phyloP scores from a whole-genome alignment of 495 filamentous ascomycete genomes.

The Lasiosphaeria miniovina region DNA sequence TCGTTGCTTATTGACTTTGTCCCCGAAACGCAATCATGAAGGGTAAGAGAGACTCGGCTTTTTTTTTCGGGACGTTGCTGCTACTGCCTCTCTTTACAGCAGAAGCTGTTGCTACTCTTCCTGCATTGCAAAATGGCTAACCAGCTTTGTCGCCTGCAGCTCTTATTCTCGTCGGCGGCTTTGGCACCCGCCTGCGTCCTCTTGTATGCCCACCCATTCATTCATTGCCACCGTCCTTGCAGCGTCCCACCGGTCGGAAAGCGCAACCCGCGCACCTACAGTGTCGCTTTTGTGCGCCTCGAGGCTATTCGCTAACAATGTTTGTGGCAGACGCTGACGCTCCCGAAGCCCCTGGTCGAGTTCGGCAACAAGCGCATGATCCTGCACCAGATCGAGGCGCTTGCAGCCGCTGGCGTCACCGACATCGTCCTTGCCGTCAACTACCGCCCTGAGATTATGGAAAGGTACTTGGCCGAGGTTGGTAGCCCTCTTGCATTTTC shows the following conservation, averaged over 20 bases:
- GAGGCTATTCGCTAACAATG: slow-evolving; percentile 22
- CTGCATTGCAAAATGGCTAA: slow-evolving; percentile 26
- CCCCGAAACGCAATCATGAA: slow-evolving; percentile 42
- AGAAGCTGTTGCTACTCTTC: neutral
- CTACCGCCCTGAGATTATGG: slow-evolving; percentile 97
- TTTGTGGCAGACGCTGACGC: slow-evolving; percentile 74
- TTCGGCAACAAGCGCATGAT: slow-evolving; percentile 99
- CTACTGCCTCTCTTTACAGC: neutral
- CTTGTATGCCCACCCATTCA: slow-evolving; percentile 64
- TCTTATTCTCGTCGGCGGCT: slow-evolving; percentile 98
- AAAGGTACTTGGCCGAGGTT: slow-evolving; percentile 55
- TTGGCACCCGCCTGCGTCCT: slow-evolving; percentile 96
- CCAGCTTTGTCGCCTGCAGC: slow-evolving; percentile 51
- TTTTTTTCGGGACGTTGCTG: neutral
- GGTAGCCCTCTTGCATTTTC: slow-evolving; percentile 5
- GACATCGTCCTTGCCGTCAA: slow-evolving; percentile 98
- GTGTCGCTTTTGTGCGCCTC: neutral
- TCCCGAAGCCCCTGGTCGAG: slow-evolving; percentile 96
- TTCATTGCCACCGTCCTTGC: slow-evolving; percentile 15
- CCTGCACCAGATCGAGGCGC: slow-evolving; percentile 91
- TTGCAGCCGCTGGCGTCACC: slow-evolving; percentile 93
- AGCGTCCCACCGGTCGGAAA: neutral
- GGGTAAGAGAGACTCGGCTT: slow-evolving; percentile 37
- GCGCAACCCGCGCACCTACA: neutral
- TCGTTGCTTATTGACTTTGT: slow-evolving; percentile 15